These are phyloP conservation scores for Saccharomycopsis crataegensis DNA, from an alignment of 1,139 yeast species.

Conservation along the genomic window DNA sequence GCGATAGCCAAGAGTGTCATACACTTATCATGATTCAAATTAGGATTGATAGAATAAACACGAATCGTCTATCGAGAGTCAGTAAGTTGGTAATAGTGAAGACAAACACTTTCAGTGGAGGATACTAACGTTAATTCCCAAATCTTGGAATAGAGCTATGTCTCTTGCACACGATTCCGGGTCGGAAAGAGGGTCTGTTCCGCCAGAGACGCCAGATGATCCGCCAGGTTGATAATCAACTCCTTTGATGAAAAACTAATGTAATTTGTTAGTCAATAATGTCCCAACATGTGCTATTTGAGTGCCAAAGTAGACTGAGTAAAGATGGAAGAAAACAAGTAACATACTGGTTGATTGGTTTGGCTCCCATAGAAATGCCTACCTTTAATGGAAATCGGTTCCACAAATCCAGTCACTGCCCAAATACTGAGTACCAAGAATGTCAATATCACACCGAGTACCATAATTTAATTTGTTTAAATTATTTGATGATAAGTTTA, in stretches of 20 bases:
- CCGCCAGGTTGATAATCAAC: conserved; percentile 90
- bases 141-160: conserved; percentile 59
- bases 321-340: neutral
- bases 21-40: conserved; percentile 78
- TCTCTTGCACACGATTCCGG: conserved; percentile 66
- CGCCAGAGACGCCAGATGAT: conserved; percentile 51
- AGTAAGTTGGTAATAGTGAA: conserved; percentile 24
- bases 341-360: conserved; percentile 66
- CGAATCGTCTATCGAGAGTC: conserved; percentile 47
- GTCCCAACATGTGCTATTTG: conserved; percentile 6
- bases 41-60: conserved; percentile 79
- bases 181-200: conserved; percentile 68
- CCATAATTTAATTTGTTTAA: too few relatives aligned
- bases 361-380: conserved; percentile 68
- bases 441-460: neutral
- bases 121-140: conserved; percentile 62
- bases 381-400: conserved; percentile 58
- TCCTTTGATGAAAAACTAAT: conserved; percentile 70
- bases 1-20: conserved; percentile 89
- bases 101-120: neutral
- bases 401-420: conserved; percentile 31
- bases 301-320: neutral
- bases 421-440: conserved; percentile 3
- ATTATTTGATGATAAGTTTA: too few relatives aligned
- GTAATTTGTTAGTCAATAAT: conserved; percentile 9